phyloP scores from a whole-genome alignment of 805 yeast genomes.

The Sugiyamaella chiloensis region DNA sequence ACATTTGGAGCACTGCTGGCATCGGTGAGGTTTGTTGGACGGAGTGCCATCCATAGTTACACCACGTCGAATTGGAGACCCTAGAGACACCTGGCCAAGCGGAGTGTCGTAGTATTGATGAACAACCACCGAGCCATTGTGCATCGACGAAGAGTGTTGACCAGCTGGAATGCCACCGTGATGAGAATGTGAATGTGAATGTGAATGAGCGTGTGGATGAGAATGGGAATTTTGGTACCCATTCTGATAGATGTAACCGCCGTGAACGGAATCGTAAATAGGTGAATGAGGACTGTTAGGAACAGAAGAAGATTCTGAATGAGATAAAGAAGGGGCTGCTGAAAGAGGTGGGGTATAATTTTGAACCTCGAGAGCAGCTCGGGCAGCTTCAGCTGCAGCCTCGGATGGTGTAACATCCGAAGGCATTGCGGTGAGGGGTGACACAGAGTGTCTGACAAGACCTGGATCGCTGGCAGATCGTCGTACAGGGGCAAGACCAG shows the following conservation, averaged over 20 bases:
- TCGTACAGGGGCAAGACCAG: not conserved
- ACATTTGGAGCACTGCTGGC: slow-evolving; percentile 31
- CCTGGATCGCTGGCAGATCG: slow-evolving; percentile 4
- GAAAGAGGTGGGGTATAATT: slow-evolving; percentile 17
- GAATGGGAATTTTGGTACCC: too few species aligned
- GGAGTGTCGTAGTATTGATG: not conserved
- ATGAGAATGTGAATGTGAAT: too few species aligned
- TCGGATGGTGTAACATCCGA: slow-evolving; percentile 8
- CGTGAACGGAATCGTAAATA: not conserved
- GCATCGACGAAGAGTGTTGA: too few species aligned
- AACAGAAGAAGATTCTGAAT: slow-evolving; percentile 14
- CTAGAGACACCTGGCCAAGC: not conserved
- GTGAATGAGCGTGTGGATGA: too few species aligned
- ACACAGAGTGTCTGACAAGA: not conserved
- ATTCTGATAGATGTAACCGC: not conserved
- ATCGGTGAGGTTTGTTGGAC: slow-evolving; percentile 3
- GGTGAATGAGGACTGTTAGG: slow-evolving; percentile 19
- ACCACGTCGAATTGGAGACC: not conserved
- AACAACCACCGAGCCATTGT: too few species aligned
- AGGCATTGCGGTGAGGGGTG: slow-evolving; percentile 3
- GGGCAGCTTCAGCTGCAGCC: slow-evolving; percentile 23
- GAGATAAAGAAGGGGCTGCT: slow-evolving; percentile 15
- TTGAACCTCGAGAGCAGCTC: slow-evolving; percentile 20
- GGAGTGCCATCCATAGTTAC: not conserved
- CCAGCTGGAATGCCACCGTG: too few species aligned